Base-by-base conservation (phyloP, 768 basidiomycete species). In the Ephemerocybe angulata region DNA sequence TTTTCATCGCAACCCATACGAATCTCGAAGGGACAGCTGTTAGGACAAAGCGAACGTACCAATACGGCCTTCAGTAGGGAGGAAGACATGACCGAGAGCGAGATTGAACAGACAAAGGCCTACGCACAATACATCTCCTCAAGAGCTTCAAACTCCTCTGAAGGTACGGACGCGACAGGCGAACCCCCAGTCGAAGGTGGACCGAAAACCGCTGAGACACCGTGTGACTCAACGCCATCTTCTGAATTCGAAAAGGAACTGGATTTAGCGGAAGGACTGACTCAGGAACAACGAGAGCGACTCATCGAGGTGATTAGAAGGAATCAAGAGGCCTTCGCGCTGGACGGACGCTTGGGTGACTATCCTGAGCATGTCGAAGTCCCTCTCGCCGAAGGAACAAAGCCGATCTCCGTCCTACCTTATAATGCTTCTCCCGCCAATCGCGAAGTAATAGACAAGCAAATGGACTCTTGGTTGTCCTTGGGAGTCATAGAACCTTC, bases 401-500 rank as follows among this genome's bases (percentile, higher is more conserved):
- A 63, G 48, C 70, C 68, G 0, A 65, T 72, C 1, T 68, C 66
- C 0, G 12, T 70, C 1, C 63, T 67, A 0, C 55, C 59, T n/a
- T n/a, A n/a, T n/a, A n/a, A n/a, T n/a, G n/a, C n/a, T n/a, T n/a
- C n/a, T n/a, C n/a, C n/a, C n/a, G n/a, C n/a, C n/a, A n/a, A n/a
- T n/a, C n/a, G n/a, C n/a, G n/a, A n/a, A n/a, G n/a, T n/a, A n/a
- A n/a, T n/a, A n/a, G n/a, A n/a, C 40, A 59, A 65, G 33, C 68
- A 70, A 49, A 56, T 70, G 25, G 56, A 64, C 22, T 38, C 60
- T 1, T 76, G 72, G 74, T 57, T 75, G 7, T 49, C 64, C 13
- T 55, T 61, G 2, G 71, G 64, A 1, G 70, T 78, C 0, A 76
- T 76, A 8, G 72, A 78, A 48, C 67, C 66, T 0, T 75, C 73